Evolutionary conservation across 2,329 filamentous ascomycete genomes (phyloP), one percentile per base, ranked within the genome.

Genomic region (Aspergillus novofumigatus): DNA sequence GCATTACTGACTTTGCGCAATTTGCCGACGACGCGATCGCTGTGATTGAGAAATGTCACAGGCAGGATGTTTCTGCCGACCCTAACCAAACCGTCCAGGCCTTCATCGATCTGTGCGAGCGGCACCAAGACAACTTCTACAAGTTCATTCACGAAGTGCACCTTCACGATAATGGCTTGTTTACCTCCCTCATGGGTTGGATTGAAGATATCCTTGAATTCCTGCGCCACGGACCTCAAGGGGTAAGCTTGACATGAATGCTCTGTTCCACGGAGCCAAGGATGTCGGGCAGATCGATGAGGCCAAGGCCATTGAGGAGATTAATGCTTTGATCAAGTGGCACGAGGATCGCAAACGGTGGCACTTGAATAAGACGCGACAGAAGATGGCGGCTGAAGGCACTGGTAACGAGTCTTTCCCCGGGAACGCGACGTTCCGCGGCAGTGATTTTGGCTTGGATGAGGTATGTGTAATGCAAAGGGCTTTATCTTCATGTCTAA

Each of bases 111-210:
- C 83, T 99, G 23, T 99, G 94, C 74, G 89, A 91, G 64, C 86
- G 94, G 47, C 94, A 99, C 72, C 91, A 99, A 75, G 86, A 95
- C 72, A 96, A 96, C 76, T 93, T 99, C 72, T 99, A 97, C 83
- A 97, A 96, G 73, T 99, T 99, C 72, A 89, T 99, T 3, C 94
- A 99, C 73, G 94, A 99, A 76, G 93, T 99, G 0, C 94, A 99
- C 70, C 87, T 90, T 6, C 93, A 99, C 68, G 94, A 99, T 72
- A 96, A 99, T 62, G 94, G 94, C 0, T 84, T 99, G 1, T 99
- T 99, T 67, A 92, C 92, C 38, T 90, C 95, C 67, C 83, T 99
- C 52, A 99, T 99, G 94, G 87, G 87, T 26, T 97, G 94, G 94
- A 87, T 97, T 49, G 94, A 99, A 77, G 90, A 89, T 38, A 97